These are phyloP conservation scores for Aspergillus pseudoglaucus DNA, from an alignment of 2,329 filamentous ascomycete species.

Conservation along the genomic window DNA sequence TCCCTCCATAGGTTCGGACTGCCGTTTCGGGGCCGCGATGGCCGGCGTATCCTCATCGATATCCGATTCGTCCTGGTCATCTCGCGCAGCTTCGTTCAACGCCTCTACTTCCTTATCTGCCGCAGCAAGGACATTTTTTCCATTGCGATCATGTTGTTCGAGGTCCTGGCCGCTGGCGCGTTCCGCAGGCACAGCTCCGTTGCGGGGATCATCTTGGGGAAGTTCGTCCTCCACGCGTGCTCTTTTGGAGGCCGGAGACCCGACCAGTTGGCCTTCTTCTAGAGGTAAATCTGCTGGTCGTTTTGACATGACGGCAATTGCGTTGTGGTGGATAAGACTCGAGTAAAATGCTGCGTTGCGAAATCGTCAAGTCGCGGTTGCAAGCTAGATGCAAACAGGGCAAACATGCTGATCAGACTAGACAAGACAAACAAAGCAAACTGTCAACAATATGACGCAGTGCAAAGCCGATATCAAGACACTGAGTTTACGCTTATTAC, in stretches of 20 bases:
- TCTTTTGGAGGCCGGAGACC: slow-evolving; percentile 42
- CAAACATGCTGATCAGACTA: slow-evolving; percentile 13
- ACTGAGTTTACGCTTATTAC: background rate
- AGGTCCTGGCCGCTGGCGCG: slow-evolving; percentile 23
- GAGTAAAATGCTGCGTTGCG: slow-evolving; percentile 14
- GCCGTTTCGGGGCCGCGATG: slow-evolving; percentile 47
- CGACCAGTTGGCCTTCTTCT: slow-evolving; percentile 26
- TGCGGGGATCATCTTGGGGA: slow-evolving; percentile 18
- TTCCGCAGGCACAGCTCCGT: slow-evolving; percentile 20
- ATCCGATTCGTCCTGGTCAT: slow-evolving; percentile 22
- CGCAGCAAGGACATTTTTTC: slow-evolving; percentile 47
- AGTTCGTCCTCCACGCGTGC: slow-evolving; percentile 34
- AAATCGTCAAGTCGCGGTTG: slow-evolving; percentile 14
- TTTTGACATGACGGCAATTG: slow-evolving; percentile 37
- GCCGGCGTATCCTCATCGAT: slow-evolving; percentile 31
- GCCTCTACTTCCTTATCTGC: slow-evolving; percentile 61
- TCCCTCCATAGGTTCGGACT: slow-evolving; percentile 72
- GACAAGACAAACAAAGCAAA: background rate
- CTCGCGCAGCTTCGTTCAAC: slow-evolving; percentile 26
- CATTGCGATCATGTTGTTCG: slow-evolving; percentile 31
- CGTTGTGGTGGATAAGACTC: slow-evolving; percentile 6
- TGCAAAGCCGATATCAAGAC: slow-evolving; percentile 1
- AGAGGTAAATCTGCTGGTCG: slow-evolving; percentile 40
- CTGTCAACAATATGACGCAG: background rate
- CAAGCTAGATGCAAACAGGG: slow-evolving; percentile 19